Evolutionary conservation across 805 yeast species (phyloP), one percentile per base, ranked within the genome.

Genomic region (Wickerhamomyces bovis): DNA sequence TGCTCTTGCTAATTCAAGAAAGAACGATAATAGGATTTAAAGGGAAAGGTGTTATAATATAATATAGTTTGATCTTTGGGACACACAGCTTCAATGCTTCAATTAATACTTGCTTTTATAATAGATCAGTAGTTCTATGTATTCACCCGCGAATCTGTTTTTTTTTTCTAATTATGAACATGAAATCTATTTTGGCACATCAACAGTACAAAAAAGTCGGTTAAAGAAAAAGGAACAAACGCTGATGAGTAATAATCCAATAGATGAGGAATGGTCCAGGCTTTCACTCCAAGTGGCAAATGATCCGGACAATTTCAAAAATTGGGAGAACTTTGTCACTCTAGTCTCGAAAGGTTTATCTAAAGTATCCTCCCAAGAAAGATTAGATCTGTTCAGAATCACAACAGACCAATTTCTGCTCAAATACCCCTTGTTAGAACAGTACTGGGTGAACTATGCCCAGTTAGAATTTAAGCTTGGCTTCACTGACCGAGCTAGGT

Each of bases 401-500:
- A 58, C 76, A 2, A 77, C 72, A 52, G 67, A 66, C 39, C 67
- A 72, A 36, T 57, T 80, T 13, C 63, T 81, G 15, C 58, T 60
- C 1, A 67, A 69, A 41, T 80, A 63, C 53, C 86, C 87, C 0
- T 58, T 65, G 6, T 60, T 74, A 26, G 78, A 73, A 50, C 76
- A 75, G 40, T 77, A 77, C 54, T 81, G 86, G 86, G 62, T 77
- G n/a, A 67, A 72, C 35, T 78, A 65, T 57, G 83, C 84, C 0
- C 55, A 62, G 4, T 65, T 73, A 69, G 74, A 72, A 52, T 75
- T 70, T 52, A 63, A 61, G 28, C 56, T 77, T 26, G 80, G 79
- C 1, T 55, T 68, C 42, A 67, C 77, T 1, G 63, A 61, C 0
- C 46, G 50, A 3, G 71, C 78, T 2, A 59, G 60, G 2, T 50